Percentiles rank a stretch among this genome's conserved stretches.
Evolutionary conservation across 1,284 basidiomycete species (phyloP).

Genomic region (Cryptococcus wingfieldii): DNA sequence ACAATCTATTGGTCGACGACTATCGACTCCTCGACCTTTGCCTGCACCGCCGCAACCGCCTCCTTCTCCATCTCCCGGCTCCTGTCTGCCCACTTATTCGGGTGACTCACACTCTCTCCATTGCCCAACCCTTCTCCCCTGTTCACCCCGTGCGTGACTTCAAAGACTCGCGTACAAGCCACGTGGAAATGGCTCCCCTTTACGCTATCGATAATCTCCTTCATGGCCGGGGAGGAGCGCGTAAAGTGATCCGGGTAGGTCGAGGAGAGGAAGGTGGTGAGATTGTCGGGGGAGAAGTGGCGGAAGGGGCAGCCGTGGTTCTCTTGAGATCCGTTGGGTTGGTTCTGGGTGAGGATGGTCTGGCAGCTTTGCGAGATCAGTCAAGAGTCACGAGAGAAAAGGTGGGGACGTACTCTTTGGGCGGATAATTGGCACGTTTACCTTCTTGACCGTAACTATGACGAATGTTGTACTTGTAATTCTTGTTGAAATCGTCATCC

Average conservation of each 20-base stretch:
- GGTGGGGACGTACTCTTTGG: slow-evolving; percentile 63
- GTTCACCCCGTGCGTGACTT: slow-evolving; percentile 86
- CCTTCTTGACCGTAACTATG: slow-evolving; percentile 95
- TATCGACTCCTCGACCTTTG: slow-evolving; percentile 22
- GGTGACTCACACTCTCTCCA: slow-evolving; percentile 89
- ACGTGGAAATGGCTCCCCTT: slow-evolving; percentile 86
- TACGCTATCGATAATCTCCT: slow-evolving; percentile 80
- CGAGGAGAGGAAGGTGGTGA: slow-evolving; percentile 70
- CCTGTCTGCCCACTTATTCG: slow-evolving; percentile 69
- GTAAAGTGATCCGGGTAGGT: slow-evolving; percentile 56
- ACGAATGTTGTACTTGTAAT: slow-evolving; percentile 95
- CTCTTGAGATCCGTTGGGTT: slow-evolving; percentile 63
- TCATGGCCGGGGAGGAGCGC: slow-evolving; percentile 66
- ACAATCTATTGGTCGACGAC: slow-evolving; percentile 9
- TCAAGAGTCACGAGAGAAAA: neutral
- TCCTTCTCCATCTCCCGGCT: slow-evolving; percentile 50
- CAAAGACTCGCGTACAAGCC: slow-evolving; percentile 94
- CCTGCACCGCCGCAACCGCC: slow-evolving; percentile 22
- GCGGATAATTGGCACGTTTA: slow-evolving; percentile 87
- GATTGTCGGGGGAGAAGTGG: slow-evolving; percentile 79
- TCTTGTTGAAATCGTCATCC: slow-evolving; percentile 98
- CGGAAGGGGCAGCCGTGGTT: slow-evolving; percentile 93
- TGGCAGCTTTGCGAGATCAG: slow-evolving; percentile 62
- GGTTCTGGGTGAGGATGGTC: slow-evolving; percentile 75
- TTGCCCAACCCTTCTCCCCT: slow-evolving; percentile 85